Percentiles rank a stretch among this genome's conserved stretches.
These are phyloP conservation scores for Hirschioporus abietinus DNA, from an alignment of 768 basidiomycete genomes.

Conservation along the genomic window DNA sequence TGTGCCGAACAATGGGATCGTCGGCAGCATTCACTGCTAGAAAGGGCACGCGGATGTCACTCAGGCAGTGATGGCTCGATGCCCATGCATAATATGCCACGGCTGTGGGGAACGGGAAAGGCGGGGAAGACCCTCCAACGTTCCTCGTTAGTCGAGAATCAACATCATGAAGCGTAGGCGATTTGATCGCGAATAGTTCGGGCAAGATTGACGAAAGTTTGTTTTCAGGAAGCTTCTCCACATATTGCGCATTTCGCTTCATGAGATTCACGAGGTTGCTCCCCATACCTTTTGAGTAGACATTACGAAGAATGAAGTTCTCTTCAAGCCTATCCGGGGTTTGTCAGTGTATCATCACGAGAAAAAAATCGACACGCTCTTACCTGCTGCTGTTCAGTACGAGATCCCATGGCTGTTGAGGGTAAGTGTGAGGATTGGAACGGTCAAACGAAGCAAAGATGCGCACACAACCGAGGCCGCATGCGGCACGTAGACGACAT, in stretches of 20 bases:
- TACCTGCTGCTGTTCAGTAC: slow-evolving; percentile 31
- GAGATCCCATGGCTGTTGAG: slow-evolving; percentile 46
- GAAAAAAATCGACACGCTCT: slow-evolving; percentile 13
- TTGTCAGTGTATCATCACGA: slow-evolving; percentile 8
- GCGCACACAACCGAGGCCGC: slow-evolving; percentile 72
- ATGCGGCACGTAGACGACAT: slow-evolving; percentile 59
- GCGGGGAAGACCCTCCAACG: slow-evolving; percentile 56
- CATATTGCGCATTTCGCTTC: slow-evolving; percentile 40
- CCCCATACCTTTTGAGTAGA: slow-evolving; percentile 80
- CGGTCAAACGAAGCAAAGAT: slow-evolving; percentile 13
- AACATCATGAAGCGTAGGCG: slow-evolving; percentile 50
- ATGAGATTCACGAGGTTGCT: slow-evolving; percentile 60
- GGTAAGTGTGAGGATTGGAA: slow-evolving; percentile 6
- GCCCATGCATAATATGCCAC: slow-evolving; percentile 44
- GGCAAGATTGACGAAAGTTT: slow-evolving; percentile 45
- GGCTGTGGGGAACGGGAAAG: slow-evolving; percentile 42
- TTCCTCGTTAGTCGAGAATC: slow-evolving; percentile 62
- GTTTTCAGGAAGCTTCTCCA: slow-evolving; percentile 43
- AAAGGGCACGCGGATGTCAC: slow-evolving; percentile 62
- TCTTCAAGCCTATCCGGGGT: slow-evolving; percentile 40
- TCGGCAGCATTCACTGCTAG: slow-evolving; percentile 71
- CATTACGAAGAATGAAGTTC: slow-evolving; percentile 49
- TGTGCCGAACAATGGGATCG: slow-evolving; percentile 66
- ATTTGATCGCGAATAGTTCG: slow-evolving; percentile 41
- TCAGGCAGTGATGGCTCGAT: slow-evolving; percentile 58